These are phyloP conservation scores for Hysterium pulicare DNA, from an alignment of 2,329 filamentous ascomycete genomes.

Conservation along the genomic window DNA sequence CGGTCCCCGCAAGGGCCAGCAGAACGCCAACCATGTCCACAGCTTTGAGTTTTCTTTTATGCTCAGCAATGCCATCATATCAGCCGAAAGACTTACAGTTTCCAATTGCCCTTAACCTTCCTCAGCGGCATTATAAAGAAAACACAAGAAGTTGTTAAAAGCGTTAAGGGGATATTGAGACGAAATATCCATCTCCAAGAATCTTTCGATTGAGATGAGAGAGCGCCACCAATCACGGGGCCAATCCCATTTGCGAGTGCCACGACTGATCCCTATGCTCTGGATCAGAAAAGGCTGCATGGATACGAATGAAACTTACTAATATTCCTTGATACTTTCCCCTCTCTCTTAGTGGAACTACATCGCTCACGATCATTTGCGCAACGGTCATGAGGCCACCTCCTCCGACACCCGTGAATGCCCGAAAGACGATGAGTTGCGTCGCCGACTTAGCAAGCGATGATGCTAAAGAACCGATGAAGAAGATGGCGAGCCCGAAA, in stretches of 20 bases:
- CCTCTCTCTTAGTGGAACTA: slow-evolving; percentile 65
- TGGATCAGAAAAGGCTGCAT: not conserved
- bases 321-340: slow-evolving; percentile 66
- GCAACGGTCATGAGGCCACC: slow-evolving; percentile 70
- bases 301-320: not conserved
- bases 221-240: slow-evolving; percentile 52
- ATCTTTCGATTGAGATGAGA: slow-evolving; percentile 32
- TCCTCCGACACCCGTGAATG: slow-evolving; percentile 63
- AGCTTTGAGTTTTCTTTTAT: slow-evolving; percentile 43
- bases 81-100: slow-evolving; percentile 5
- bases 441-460: slow-evolving; percentile 61
- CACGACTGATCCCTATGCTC: slow-evolving; percentile 49
- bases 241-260: slow-evolving; percentile 55
- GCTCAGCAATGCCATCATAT: not conserved
- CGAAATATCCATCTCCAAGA: slow-evolving; percentile 19
- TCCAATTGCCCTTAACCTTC: slow-evolving; percentile 52
- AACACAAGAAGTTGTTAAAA: slow-evolving; percentile 46
- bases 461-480: slow-evolving; percentile 61
- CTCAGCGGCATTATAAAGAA: slow-evolving; percentile 57
- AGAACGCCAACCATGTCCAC: slow-evolving; percentile 51
- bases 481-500: slow-evolving; percentile 63
- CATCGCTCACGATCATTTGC: slow-evolving; percentile 66
- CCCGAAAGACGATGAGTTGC: slow-evolving; percentile 64
- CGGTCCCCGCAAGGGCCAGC: slow-evolving; percentile 46
- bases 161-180: slow-evolving; percentile 53